Evolutionary conservation across 2,329 filamentous ascomycete genomes (phyloP).

Genomic region (Fusarium sp.): DNA sequence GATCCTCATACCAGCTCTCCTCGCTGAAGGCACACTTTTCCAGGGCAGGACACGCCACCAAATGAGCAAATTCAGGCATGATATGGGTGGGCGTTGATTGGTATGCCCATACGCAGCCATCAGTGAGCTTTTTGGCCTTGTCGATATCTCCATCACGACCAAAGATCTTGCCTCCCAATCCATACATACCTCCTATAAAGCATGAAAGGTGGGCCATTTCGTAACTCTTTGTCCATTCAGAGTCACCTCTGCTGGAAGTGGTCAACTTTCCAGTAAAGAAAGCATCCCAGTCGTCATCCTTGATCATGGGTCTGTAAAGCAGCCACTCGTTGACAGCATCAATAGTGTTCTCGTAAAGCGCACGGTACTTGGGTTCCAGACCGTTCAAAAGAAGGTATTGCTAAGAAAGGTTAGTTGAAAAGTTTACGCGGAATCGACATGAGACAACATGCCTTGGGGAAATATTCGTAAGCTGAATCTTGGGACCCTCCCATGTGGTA

Average conservation of each 20-base stretch:
- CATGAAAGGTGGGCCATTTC: constrained; percentile 75
- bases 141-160: constrained; percentile 70
- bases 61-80: constrained; percentile 70
- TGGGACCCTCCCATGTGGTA: constrained; percentile 75
- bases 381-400: constrained; percentile 81
- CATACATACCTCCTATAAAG: constrained; percentile 79
- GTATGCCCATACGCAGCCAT: constrained; percentile 79
- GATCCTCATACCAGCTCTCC: constrained; percentile 61
- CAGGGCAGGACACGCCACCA: constrained; percentile 61
- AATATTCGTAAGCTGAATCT: constrained; percentile 80
- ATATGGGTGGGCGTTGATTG: constrained; percentile 70
- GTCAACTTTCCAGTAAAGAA: constrained; percentile 77
- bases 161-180: constrained; percentile 73
- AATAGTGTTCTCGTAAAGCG: constrained; percentile 77
- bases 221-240: constrained; percentile 64
- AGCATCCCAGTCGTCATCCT: constrained; percentile 74
- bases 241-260: constrained; percentile 59
- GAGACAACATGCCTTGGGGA: constrained; percentile 65
- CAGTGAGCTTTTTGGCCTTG: constrained; percentile 72
- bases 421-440: neutral
- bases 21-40: constrained; percentile 66
- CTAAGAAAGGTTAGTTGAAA: constrained; percentile 65
- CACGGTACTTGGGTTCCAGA: constrained; percentile 76
- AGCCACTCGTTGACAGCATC: constrained; percentile 78
- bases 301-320: constrained; percentile 82